phyloP scores from a whole-genome alignment of 768 basidiomycete species.

The Serendipita sp. region DNA sequence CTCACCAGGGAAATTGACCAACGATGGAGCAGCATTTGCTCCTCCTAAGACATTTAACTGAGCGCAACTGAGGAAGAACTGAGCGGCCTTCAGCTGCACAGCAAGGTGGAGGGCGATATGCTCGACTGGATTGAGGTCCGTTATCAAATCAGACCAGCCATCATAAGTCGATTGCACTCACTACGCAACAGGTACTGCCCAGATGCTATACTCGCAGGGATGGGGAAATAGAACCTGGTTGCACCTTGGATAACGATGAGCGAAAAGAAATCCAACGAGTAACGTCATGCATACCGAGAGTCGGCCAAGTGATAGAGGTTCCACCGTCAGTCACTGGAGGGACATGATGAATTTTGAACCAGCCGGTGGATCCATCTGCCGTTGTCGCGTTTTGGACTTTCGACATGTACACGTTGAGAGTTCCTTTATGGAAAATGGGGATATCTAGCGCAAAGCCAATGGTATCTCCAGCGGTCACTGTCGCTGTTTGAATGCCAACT shows the following conservation, averaged over 20 bases:
- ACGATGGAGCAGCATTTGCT: neutral
- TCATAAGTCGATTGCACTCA: neutral
- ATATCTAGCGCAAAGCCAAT: neutral
- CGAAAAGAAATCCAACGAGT: neutral
- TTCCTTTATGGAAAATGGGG: neutral
- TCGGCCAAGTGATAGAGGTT: neutral
- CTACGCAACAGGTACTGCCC: neutral
- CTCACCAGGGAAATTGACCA: neutral
- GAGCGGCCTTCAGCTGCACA: neutral
- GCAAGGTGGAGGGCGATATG: neutral
- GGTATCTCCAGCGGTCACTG: neutral
- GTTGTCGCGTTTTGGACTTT: neutral
- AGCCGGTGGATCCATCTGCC: neutral
- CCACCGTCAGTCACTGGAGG: neutral
- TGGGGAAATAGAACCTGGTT: neutral
- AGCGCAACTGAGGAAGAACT: slow-evolving; percentile 1
- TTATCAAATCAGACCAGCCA: neutral
- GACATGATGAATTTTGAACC: neutral
- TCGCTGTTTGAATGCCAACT: neutral
- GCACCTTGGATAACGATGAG: neutral
- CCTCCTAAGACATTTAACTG: neutral
- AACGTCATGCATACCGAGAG: neutral
- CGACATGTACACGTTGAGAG: neutral
- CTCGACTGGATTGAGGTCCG: neutral
- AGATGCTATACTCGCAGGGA: neutral